phyloP scores from a whole-genome alignment of 306 rosid species.

The Acacia confusa region DNA sequence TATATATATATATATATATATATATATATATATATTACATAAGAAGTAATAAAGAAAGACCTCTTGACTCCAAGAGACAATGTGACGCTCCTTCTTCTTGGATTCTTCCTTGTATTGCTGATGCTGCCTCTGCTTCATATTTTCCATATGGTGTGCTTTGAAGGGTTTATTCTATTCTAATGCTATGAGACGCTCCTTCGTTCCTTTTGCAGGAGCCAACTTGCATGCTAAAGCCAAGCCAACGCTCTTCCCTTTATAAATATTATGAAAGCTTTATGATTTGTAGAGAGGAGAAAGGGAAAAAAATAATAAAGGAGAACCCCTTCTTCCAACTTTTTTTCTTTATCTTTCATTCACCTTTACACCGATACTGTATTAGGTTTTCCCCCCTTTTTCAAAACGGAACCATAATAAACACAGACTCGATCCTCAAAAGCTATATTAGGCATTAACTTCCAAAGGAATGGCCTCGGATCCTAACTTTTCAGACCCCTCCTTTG shows the following conservation, averaged over 20 bases:
- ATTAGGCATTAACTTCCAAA: constrained; percentile 38
- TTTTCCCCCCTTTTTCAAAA: constrained; percentile 32
- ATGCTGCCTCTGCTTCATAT: constrained; percentile 48
- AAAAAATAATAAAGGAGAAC: constrained; percentile 23
- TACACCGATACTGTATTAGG: constrained; percentile 41
- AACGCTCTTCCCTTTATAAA: constrained; percentile 52
- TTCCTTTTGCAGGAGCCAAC: constrained; percentile 57
- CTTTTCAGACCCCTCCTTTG: constrained; percentile 54
- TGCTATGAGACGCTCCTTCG: constrained; percentile 71
- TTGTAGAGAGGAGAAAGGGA: background rate
- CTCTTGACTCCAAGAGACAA: constrained; percentile 97
- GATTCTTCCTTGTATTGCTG: constrained; percentile 58
- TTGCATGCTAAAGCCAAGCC: constrained; percentile 75
- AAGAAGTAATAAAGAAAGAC: constrained; percentile 35
- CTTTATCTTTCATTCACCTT: constrained; percentile 49
- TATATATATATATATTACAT: background rate
- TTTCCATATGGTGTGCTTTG: constrained; percentile 52
- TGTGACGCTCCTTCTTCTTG: constrained; percentile 99
- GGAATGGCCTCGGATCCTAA: constrained; percentile 84
- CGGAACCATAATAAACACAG: constrained; percentile 50
- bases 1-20: background rate
- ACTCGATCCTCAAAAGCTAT: constrained; percentile 52
- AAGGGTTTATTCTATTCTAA: constrained; percentile 42
- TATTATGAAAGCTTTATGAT: constrained; percentile 31
- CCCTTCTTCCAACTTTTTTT: constrained; percentile 34